phyloP scores from a whole-genome alignment of 2,329 filamentous ascomycete genomes.

The Proliferodiscus dingleyae region DNA sequence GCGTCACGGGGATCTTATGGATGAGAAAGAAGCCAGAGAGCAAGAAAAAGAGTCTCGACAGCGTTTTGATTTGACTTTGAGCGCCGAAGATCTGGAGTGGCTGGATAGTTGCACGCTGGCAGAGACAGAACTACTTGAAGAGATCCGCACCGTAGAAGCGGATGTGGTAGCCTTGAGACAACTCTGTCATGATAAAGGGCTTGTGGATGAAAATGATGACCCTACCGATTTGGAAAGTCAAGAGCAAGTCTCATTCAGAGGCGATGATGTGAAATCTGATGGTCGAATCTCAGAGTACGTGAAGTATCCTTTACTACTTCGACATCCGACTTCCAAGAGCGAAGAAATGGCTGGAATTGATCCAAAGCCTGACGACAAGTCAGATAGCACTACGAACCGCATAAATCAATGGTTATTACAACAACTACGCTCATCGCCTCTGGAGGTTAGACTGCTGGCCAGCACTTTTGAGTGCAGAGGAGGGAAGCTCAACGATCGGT shows the following conservation, averaged over 20 bases:
- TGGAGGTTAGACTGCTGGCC: slow-evolving; percentile 20
- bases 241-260: slow-evolving; percentile 5
- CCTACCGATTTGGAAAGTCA: slow-evolving; percentile 11
- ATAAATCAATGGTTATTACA: slow-evolving; percentile 24
- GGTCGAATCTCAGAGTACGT: slow-evolving; percentile 18
- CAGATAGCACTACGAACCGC: slow-evolving; percentile 2
- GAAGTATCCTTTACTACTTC: slow-evolving; percentile 16
- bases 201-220: slow-evolving; percentile 23
- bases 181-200: slow-evolving; percentile 14
- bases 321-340: slow-evolving; percentile 2
- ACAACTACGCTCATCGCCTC: slow-evolving; percentile 14
- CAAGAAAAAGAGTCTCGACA: slow-evolving; percentile 7
- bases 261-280: slow-evolving; percentile 2
- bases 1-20: slow-evolving; percentile 9
- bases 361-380: background rate
- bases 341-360: background rate
- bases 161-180: slow-evolving; percentile 10
- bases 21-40: slow-evolving; percentile 14
- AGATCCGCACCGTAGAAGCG: slow-evolving; percentile 8
- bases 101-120: slow-evolving; percentile 13
- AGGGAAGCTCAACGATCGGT: slow-evolving; percentile 3
- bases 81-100: slow-evolving; percentile 15
- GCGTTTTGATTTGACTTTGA: slow-evolving; percentile 5
- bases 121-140: slow-evolving; percentile 2
- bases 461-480: slow-evolving; percentile 8